Percentiles rank a stretch among this genome's conserved stretches.
Conservation (phyloP, 1,284 basidiomycete genomes). For the Tilletia walkeri region DNA sequence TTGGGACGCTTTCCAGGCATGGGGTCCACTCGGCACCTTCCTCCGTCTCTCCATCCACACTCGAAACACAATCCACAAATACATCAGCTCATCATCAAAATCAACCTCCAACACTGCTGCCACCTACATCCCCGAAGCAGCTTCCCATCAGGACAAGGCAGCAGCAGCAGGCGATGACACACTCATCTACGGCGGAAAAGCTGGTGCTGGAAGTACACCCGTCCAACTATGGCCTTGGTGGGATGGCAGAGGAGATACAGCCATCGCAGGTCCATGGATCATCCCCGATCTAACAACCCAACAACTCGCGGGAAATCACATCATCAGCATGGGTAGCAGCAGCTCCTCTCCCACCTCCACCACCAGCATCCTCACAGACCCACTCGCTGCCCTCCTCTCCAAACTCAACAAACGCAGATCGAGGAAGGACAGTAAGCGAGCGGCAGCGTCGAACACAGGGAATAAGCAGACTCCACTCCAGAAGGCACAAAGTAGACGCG, state of each 20-base stretch:
- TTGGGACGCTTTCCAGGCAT: not conserved
- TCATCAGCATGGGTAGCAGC: not conserved
- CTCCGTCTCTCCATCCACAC: not conserved
- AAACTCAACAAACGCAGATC: not conserved
- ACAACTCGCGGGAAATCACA: not conserved
- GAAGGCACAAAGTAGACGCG: not conserved
- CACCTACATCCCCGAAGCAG: not conserved
- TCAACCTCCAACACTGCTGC: not conserved
- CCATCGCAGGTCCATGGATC: slow-evolving; percentile 9
- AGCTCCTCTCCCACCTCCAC: not conserved
- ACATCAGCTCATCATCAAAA: not conserved
- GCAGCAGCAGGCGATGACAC: slow-evolving; percentile 2
- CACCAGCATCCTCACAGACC: not conserved
- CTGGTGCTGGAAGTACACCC: not conserved
- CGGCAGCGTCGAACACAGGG: not conserved
- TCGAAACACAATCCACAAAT: not conserved
- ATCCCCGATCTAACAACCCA: not conserved
- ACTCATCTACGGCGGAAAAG: not conserved
- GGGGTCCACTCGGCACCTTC: slow-evolving; percentile 14
- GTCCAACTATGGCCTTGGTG: slow-evolving; percentile 11
- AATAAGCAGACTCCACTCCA: not conserved
- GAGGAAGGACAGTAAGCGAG: not conserved
- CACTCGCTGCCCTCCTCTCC: not conserved
- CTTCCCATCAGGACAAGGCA: not conserved
- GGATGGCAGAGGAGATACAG: not conserved